Evolutionary conservation across 1,284 basidiomycete genomes (phyloP).

Genomic region (Schizophyllum amplum): DNA sequence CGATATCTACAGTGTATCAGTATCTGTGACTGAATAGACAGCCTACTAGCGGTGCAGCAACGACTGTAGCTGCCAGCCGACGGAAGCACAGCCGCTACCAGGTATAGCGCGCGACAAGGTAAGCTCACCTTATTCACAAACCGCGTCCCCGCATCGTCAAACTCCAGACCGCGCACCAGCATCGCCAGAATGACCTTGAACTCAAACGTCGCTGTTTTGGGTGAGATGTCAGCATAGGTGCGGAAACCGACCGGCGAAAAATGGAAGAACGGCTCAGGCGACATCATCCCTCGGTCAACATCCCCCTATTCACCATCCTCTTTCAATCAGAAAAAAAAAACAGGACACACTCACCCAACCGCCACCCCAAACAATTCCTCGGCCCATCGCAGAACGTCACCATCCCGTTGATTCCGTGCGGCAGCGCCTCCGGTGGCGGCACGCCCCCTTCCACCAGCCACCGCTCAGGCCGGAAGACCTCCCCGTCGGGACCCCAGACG

Average conservation of each 20-base stretch:
- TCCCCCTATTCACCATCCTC: too few species aligned
- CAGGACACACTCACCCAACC: conserved; percentile 18
- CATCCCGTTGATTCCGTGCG: conserved; percentile 23
- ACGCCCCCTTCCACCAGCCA: conserved; percentile 24
- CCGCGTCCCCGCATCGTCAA: conserved; percentile 25
- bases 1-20: conserved; percentile 17
- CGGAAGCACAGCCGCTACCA: background rate
- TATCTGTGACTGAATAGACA: background rate
- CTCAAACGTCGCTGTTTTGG: conserved; percentile 24
- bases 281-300: too few species aligned
- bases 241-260: too few species aligned
- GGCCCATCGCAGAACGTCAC: conserved; percentile 34
- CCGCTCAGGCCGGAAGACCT: conserved; percentile 33
- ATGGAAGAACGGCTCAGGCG: too few species aligned
- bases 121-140: conserved; percentile 14
- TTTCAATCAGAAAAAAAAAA: background rate
- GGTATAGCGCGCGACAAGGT: background rate
- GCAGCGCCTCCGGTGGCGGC: conserved; percentile 20
- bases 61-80: too few species aligned
- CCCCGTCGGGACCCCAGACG: conserved; percentile 35
- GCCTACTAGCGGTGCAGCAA: too few species aligned
- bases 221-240: too few species aligned
- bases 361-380: conserved; percentile 30
- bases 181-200: conserved; percentile 31
- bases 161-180: conserved; percentile 27